Conservation (phyloP, 1,139 yeast genomes). For the Magnusiomyces ingens region DNA sequence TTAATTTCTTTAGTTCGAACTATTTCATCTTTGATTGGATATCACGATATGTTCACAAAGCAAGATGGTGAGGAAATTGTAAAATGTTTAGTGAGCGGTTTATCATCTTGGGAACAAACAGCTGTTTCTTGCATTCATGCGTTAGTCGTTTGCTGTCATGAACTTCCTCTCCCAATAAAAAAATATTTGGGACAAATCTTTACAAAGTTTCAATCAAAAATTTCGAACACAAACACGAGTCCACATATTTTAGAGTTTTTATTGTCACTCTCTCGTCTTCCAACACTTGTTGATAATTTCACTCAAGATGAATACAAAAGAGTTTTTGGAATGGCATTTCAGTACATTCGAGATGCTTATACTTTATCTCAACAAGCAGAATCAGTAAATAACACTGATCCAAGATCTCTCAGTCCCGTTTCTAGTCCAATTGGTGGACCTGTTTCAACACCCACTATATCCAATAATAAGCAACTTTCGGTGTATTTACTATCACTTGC, state of each 20-base stretch:
- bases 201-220: conserved; percentile 63
- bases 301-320: conserved; percentile 71
- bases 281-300: conserved; percentile 62
- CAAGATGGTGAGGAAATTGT: conserved; percentile 66
- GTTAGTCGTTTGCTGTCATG: conserved; percentile 72
- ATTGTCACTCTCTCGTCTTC: conserved; percentile 57
- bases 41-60: conserved; percentile 50
- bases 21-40: conserved; percentile 62
- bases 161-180: conserved; percentile 66
- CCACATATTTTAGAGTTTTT: conserved; percentile 75
- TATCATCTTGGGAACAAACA: conserved; percentile 71
- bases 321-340: conserved; percentile 78
- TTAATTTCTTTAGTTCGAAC: conserved; percentile 62
- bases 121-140: conserved; percentile 76
- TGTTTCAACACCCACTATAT: conserved; percentile 13
- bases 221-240: conserved; percentile 62
- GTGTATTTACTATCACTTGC: conserved; percentile 56
- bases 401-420: conserved; percentile 36
- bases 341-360: conserved; percentile 64
- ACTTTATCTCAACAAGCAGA: conserved; percentile 36
- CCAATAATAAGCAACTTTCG: conserved; percentile 35
- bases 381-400: background rate
- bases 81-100: conserved; percentile 54
- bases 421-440: conserved; percentile 39
- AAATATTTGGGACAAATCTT: conserved; percentile 60